A percentile compares a stretch with the other conserved stretches of the same genome.
Conservation (phyloP, 1,284 basidiomycete species). For the Microbotryum saponariae region DNA sequence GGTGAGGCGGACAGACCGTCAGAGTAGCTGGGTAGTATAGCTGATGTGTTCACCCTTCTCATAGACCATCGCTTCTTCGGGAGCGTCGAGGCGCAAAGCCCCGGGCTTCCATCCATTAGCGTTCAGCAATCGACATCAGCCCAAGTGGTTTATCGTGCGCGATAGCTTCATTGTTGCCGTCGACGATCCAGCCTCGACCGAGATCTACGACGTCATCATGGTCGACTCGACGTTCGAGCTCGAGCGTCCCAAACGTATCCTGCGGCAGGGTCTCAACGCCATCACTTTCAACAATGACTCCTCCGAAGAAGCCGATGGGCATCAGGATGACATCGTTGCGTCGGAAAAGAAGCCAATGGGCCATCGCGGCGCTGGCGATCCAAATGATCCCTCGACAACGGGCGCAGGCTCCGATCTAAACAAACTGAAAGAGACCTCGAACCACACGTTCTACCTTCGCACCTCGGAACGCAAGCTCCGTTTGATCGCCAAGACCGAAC, state of each 20-base stretch:
- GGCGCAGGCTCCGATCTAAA: not conserved
- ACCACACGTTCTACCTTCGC: constrained; percentile 88
- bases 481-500: constrained; percentile 81
- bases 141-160: constrained; percentile 86
- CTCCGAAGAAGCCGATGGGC: constrained; percentile 30
- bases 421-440: constrained; percentile 39
- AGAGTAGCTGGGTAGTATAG: constrained; percentile 32
- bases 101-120: constrained; percentile 45
- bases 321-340: not conserved
- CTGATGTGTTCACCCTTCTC: constrained; percentile 42
- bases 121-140: constrained; percentile 62
- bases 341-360: constrained; percentile 33
- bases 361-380: constrained; percentile 29
- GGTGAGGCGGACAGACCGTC: constrained; percentile 1
- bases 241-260: constrained; percentile 48
- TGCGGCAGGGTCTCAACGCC: constrained; percentile 61
- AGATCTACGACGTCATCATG: constrained; percentile 87
- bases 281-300: constrained; percentile 40
- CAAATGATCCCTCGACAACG: constrained; percentile 31
- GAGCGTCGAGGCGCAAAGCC: constrained; percentile 40
- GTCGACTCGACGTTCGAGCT: constrained; percentile 85
- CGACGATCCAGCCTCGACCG: constrained; percentile 73
- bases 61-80: constrained; percentile 46
- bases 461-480: constrained; percentile 87
- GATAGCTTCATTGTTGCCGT: constrained; percentile 87